Base-by-base conservation (phyloP, 1,284 basidiomycete species). In the Heliocybe sulcata region DNA sequence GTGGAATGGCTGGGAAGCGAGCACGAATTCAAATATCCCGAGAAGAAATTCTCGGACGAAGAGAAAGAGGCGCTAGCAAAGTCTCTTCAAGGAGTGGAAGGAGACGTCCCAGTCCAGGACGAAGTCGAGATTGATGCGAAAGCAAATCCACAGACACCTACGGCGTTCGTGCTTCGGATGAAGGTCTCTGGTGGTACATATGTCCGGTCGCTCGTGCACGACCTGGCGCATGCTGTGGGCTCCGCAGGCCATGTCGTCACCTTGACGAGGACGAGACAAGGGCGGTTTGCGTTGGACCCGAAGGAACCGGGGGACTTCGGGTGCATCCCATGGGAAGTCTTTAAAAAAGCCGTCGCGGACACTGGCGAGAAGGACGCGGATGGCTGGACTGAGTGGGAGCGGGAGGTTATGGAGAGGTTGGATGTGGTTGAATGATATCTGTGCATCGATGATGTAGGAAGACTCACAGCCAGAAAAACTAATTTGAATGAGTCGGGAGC, bases 121-220 rank as follows among this genome's bases (percentile, higher is more conserved):
- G 65, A 71, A 22, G 61, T 63, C 4, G 72, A 63, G 61, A 67
- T 60, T 10, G 70, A 72, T 35, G 64, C 62, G 2, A 65, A 71
- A 12, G 59, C 69, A 25, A 71, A 72, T 19, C 73, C 75, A 31
- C 70, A 78, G 54, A 67, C 65, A 14, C 90, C 94, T 1, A 80
- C 86, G 0, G 87, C 86, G n/a, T 96, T 98, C 67, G 87, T 88
- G 10, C 74, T 98, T 58, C 81, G 81, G 55, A 95, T 98, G 93
- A 89, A 80, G 56, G 95, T 97, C 8, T 93, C 92, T 16, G 90
- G 90, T n/a, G 94, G 94, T 23, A 98, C 94, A n/a, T 98, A 98
- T 64, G 94, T 98, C 49, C 86, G 94, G 52, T 92, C 87, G 1
- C 87, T 97, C 60, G 87, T 94, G 48, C 93, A 98, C 67, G 94